Base-by-base conservation (phyloP, 257 asterid genomes). In the Nicotiana attenuata region DNA sequence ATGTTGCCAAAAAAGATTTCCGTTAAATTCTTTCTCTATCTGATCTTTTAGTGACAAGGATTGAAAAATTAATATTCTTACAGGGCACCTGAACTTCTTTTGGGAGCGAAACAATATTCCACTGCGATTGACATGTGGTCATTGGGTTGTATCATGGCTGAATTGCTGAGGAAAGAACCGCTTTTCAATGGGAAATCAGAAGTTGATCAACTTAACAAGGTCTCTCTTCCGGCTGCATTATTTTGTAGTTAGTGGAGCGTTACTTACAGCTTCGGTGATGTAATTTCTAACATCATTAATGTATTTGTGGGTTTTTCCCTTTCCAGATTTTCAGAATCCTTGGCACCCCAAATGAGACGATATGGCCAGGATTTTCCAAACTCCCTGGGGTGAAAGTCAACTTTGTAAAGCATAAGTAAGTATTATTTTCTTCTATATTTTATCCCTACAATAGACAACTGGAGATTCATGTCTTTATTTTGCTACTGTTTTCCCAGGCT, bases 101-200 rank as follows among this genome's bases (percentile, higher is more conserved):
- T 94, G 85, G 98, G 98, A 80, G 90, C 91, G 28, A 91, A 84
- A 78, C 86, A 84, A 59, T 93, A 94, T 82, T 91, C 97, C 10
- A 91, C 96, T 1, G 94, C 97, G 69, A 90, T 93, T 55, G 98
- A 94, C 82, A 94, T 93, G 96, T 94, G 98, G 97, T 94, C 98
- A 0, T 52, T 92, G 76, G 98, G 97, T 11, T 94, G 97, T 86
- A 91, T 93, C 28, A 91, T 94, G 97, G 96, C 93, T 8, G 97
- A 94, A 84, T 84, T 94, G 24, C 85, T 94, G 59, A 84, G 89
- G 2, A 90, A 90, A 83, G 90, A 84, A 80, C 92, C 98, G 15
- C 57, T 94, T 84, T 94, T 94, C 81, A 89, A 86, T 67, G 98
- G 97, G 78, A 90, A 90, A 81, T 78, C 90, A 1, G 97, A 94